Base-by-base conservation (phyloP, 768 basidiomycete species). In the Phallus indusiatus region DNA sequence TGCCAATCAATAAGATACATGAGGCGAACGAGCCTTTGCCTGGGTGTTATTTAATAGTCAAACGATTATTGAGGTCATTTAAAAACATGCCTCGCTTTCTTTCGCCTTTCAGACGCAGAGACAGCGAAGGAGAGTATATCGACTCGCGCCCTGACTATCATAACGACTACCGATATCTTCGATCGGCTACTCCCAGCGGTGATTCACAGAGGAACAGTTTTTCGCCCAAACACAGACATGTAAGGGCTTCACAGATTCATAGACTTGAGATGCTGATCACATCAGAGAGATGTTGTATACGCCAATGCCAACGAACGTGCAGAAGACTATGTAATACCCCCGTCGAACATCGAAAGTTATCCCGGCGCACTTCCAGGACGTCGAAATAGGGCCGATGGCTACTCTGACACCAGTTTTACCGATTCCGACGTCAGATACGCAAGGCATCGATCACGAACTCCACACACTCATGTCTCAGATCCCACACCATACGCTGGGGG, bases 31-130 rank as follows among this genome's bases (percentile, higher is more conserved):
- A 18, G 11, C 54, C 17, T 21, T 12, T 33, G 4, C 36, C 35
- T 17, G 50, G 37, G n/a, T 24, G 28, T 18, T 36, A 22, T 16
- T 55, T 37, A 36, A 55, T 34, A 54, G 24, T 20, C 1, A 54
- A 46, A 55, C 14, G 18, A 10, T 46, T 42, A n/a, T 22, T 9
- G 34, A 37, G 22, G 6, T 42, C 18, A 36, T 46, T 42, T 46
- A 55, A 42, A 22, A 55, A 46, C 36, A 55, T 55, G 54, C 54
- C 54, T 42, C 54, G 20, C 54, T 55, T 59, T 47, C 50, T 59
- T 36, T 47, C 24, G 18, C 49, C 57, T 35, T 59, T 59, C 57
- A 50, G 57, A 33, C 42, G 55, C n/a, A 48, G 55, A 48, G 55
- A 56, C 14, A 21, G 46, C 2, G 55, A 46, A 28, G 33, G 14